Evolutionary conservation across 1,139 yeast species (phyloP).

Genomic region (Suhomyces guaymorum): DNA sequence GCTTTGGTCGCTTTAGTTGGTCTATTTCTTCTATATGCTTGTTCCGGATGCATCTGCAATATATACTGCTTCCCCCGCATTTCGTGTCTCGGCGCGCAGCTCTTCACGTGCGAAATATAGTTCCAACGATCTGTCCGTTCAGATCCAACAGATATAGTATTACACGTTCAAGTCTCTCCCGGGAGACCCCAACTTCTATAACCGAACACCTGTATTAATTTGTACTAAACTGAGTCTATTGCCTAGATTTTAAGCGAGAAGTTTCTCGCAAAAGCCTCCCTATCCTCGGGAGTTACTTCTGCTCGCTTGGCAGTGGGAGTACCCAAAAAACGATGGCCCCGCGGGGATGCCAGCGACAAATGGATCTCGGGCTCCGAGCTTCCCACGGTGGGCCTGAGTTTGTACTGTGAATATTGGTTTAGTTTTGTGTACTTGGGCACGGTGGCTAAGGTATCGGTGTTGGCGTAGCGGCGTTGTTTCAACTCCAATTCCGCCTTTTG

Average conservation of each 20-base stretch:
- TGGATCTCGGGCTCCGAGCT: slow-evolving; percentile 5
- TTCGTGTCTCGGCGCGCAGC: too few relatives aligned
- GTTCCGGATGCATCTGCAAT: too few relatives aligned
- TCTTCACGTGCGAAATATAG: too few relatives aligned
- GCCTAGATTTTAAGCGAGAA: neutral
- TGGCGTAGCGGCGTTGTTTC: slow-evolving; percentile 15
- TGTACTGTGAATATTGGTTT: slow-evolving; percentile 9
- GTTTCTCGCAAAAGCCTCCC: slow-evolving; percentile 2
- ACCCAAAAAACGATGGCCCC: slow-evolving; percentile 1
- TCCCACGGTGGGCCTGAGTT: neutral
- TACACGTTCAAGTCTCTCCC: too few relatives aligned
- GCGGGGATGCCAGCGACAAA: slow-evolving; percentile 2
- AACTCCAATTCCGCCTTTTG: slow-evolving; percentile 14
- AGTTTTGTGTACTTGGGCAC: slow-evolving; percentile 12
- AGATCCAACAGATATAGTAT: too few relatives aligned
- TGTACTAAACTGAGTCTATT: too few relatives aligned
- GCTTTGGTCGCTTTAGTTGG: too few relatives aligned
- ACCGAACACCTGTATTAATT: too few relatives aligned
- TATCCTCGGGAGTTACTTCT: slow-evolving; percentile 1
- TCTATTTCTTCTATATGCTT: too few relatives aligned
- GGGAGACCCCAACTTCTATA: too few relatives aligned
- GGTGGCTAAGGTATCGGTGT: neutral
- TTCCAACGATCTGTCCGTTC: too few relatives aligned
- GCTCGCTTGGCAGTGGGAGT: neutral
- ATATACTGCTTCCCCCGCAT: too few relatives aligned